Conservation (phyloP, 495 filamentous ascomycete species). For the Apodospora peruviana region DNA sequence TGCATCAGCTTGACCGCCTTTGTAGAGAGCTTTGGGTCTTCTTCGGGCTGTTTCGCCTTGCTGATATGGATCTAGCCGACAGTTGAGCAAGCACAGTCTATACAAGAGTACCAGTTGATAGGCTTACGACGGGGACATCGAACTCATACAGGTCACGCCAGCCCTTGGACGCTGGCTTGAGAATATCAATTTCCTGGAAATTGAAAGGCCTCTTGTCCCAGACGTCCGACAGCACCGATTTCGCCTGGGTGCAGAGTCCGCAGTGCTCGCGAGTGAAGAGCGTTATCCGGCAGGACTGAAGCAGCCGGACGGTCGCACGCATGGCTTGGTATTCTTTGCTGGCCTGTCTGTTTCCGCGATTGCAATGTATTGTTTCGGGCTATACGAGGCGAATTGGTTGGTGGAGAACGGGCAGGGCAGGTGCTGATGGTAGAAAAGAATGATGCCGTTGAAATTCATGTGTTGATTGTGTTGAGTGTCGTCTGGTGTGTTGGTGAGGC, state of each 20-base stretch:
- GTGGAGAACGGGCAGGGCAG: no score
- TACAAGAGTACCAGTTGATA: background rate
- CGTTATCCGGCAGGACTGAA: slow-evolving; percentile 64
- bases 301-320: slow-evolving; percentile 35
- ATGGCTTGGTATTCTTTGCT: slow-evolving; percentile 18
- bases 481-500: no score
- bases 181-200: slow-evolving; percentile 76
- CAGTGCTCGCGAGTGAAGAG: slow-evolving; percentile 79
- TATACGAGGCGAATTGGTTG: background rate
- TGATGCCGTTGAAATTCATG: no score
- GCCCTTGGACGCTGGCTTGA: slow-evolving; percentile 53
- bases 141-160: slow-evolving; percentile 87
- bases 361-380: background rate
- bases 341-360: background rate
- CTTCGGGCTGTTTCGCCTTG: slow-evolving; percentile 40
- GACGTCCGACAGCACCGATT: slow-evolving; percentile 61
- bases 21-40: slow-evolving; percentile 46
- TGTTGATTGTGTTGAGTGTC: no score
- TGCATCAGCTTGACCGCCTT: slow-evolving; percentile 79
- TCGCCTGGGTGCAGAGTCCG: slow-evolving; percentile 73
- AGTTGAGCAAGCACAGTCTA: no score
- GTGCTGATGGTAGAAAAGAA: no score
- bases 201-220: slow-evolving; percentile 64
- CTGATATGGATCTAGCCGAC: slow-evolving; percentile 58
- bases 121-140: slow-evolving; percentile 74